These are phyloP conservation scores for Ammopiptanthus mongolicus DNA, from an alignment of 306 rosid genomes.

Conservation along the genomic window DNA sequence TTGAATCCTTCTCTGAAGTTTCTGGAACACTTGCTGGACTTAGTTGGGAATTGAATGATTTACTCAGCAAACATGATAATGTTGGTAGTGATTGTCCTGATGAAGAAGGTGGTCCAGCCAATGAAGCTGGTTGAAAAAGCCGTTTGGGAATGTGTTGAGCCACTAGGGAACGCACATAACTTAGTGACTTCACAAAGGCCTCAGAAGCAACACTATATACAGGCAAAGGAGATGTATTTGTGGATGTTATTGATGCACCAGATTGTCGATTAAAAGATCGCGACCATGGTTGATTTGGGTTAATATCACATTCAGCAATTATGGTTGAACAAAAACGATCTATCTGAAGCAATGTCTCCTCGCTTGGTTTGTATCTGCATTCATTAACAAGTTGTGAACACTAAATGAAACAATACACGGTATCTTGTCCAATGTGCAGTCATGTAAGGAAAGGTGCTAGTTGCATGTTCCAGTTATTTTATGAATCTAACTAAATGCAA, in stretches of 20 bases:
- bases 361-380: slow-evolving; percentile 87
- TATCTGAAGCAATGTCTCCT: slow-evolving; percentile 85
- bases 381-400: slow-evolving; percentile 19
- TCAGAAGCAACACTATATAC: slow-evolving; percentile 80
- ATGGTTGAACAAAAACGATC: slow-evolving; percentile 93
- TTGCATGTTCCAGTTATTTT: slow-evolving; percentile 1
- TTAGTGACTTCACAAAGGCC: slow-evolving; percentile 79
- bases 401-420: background rate
- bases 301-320: slow-evolving; percentile 72
- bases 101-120: slow-evolving; percentile 73
- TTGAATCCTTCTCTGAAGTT: slow-evolving; percentile 57
- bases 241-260: slow-evolving; percentile 52
- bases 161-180: slow-evolving; percentile 91
- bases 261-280: slow-evolving; percentile 51
- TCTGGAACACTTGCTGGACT: slow-evolving; percentile 63
- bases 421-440: background rate
- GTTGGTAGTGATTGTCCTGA: slow-evolving; percentile 85
- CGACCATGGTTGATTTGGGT: slow-evolving; percentile 57
- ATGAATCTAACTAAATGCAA: background rate
- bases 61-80: slow-evolving; percentile 82
- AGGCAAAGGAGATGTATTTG: slow-evolving; percentile 58
- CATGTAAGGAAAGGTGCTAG: slow-evolving; percentile 4
- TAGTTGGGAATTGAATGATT: slow-evolving; percentile 81
- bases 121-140: slow-evolving; percentile 80
- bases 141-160: slow-evolving; percentile 85